Evolutionary conservation across 2,329 filamentous ascomycete species (phyloP), one percentile per base, ranked within the genome.

Genomic region (Huntiella omanensis): DNA sequence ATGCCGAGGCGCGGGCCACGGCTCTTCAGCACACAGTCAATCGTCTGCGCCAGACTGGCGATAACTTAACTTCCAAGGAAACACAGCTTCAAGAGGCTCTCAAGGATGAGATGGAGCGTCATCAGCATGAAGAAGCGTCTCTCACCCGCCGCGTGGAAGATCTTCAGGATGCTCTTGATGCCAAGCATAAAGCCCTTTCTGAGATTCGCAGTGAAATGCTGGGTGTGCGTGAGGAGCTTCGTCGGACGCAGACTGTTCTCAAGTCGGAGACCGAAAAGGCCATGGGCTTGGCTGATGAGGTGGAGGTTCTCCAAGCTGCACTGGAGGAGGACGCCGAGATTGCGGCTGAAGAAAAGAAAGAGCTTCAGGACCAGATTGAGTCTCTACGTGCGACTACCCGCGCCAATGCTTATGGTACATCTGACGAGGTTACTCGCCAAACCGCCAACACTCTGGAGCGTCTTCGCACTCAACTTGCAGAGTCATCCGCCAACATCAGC

Each of bases 71-170:
- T 15, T 70, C 70, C 51, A 80, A 80, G 56, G 80, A 85, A 55
- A 66, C 66, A 16, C 79, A 70, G 56, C 62, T 85, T 13, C 75
- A 82, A 56, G 70, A 78, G 54, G 75, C 76, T 3, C 66, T 86
- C 10, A 70, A 80, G 51, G 81, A 73, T 55, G 82, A 87, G 55
- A 71, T 72, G 40, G 72, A 83, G 51, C 76, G 82, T 17, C 78
- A 91, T 55, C 70, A 70, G 52, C 75, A 71, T 47, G 81, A 88
- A 54, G 80, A 88, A 56, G 72, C 72, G 8, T 63, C 77, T 5
- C 64, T 93, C 43, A 73, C 67, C 51, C 70, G 73, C n/a, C 83
- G 91, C 57, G 75, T 93, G 44, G 73, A 80, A 40, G 78, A 80
- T 43, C 66, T 91, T 7, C 78, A 81, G 55, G 70, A 75, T 41